Percentiles rank a stretch among this genome's conserved stretches.
phyloP scores from a whole-genome alignment of 2,329 filamentous ascomycete genomes.

The Arthrobotrys musiformis region DNA sequence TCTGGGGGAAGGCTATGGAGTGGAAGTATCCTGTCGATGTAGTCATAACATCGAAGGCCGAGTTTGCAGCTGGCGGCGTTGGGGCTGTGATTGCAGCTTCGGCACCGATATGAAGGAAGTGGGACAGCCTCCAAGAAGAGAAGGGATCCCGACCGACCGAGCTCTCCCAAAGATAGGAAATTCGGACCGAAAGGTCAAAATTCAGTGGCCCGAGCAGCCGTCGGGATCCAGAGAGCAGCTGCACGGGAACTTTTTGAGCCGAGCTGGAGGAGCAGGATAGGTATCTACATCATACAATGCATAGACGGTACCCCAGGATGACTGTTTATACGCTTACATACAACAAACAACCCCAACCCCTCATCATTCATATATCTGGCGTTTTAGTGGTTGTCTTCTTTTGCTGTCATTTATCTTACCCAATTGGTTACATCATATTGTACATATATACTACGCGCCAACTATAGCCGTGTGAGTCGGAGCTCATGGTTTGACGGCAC shows the following conservation, averaged over 20 bases:
- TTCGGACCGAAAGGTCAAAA: neutral
- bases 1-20: constrained; percentile 59
- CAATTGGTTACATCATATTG: constrained; percentile 13
- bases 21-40: constrained; percentile 59
- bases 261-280: neutral
- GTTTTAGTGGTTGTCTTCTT: constrained; percentile 1
- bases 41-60: constrained; percentile 55
- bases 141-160: neutral
- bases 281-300: too few relatives aligned
- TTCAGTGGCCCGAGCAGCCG: neutral
- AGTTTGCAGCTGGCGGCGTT: constrained; percentile 32
- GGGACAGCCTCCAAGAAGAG: neutral
- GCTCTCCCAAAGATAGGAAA: neutral
- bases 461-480: constrained; percentile 12
- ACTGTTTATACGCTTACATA: neutral
- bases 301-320: neutral
- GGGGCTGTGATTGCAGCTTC: constrained; percentile 31
- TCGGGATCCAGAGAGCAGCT: neutral
- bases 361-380: constrained; percentile 4
- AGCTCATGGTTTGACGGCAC: neutral
- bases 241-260: neutral
- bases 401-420: constrained; percentile 12
- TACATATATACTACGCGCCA: constrained; percentile 6
- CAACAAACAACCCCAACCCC: neutral
- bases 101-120: constrained; percentile 20